Base-by-base conservation (phyloP, 2,329 filamentous ascomycete genomes). In the Paracoccidioides lutzii region DNA sequence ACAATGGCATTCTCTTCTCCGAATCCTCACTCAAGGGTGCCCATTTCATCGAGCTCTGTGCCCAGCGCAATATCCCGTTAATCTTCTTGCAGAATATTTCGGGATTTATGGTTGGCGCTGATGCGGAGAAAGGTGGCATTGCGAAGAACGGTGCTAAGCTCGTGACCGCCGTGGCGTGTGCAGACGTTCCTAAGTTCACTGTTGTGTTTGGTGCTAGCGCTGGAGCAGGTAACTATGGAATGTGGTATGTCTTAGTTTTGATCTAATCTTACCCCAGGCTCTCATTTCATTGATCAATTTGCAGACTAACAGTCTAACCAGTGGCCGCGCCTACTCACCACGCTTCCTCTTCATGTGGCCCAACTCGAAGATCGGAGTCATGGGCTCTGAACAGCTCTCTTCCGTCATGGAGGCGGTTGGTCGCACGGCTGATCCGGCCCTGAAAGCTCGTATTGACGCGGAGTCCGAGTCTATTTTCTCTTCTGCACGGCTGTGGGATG, bases 61-160 rank as follows among this genome's bases (percentile, higher is more conserved):
- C 86, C 35, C 90, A 96, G 72, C 85, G 93, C 56, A 83, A 88
- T 54, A 87, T 97, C 56, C 91, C 93, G 0, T 77, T 97, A 8
- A 79, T 97, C 52, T 97, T 97, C 73, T 76, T 98, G 22, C 93
- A 98, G 70, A 97, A 98, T 71, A 97, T 98, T 68, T 85, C 84
- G 5, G 93, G 93, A 45, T 98, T 98, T 80, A 98, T 98, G 93
- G 93, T 98, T 37, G 93, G 93, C 45, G 81, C 83, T 15, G 88
- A 93, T 64, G 90, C 91, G 0, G 93, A 98, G 73, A 85, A 87
- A 55, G 91, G 91, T 53, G 93, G 93, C 10, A 97, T 98, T 63
- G 93, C 93, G 55, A 97, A 97, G 78, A 94, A 97, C 66, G 93
- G 93, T 43, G 93, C 93, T 5, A 97, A 98, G 74, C 82, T 98